Conservation (phyloP, 2,329 filamentous ascomycete species). For the Laburnicola sp. region DNA sequence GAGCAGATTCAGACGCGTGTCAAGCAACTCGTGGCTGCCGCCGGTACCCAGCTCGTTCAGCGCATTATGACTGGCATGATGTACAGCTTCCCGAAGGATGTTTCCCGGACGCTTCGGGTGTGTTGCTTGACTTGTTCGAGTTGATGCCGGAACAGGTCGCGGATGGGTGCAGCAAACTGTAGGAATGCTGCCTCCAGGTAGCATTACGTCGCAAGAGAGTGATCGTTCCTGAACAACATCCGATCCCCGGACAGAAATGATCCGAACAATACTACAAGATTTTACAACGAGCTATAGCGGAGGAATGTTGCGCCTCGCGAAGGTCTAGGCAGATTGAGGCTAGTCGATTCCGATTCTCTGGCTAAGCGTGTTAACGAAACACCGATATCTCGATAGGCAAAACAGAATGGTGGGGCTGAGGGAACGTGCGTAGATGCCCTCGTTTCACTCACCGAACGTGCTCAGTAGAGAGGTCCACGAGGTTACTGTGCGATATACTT, state of each 20-base stretch:
- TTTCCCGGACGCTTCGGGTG: constrained; percentile 90
- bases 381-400: too few species aligned
- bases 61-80: constrained; percentile 96
- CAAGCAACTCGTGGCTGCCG: constrained; percentile 67
- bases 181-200: constrained; percentile 75
- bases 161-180: constrained; percentile 84
- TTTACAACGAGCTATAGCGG: constrained; percentile 95
- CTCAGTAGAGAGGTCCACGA: background rate
- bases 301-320: constrained; percentile 95
- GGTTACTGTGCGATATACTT: constrained; percentile 6
- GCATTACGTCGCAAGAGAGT: constrained; percentile 73
- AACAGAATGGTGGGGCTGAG: background rate
- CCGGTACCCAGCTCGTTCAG: constrained; percentile 80
- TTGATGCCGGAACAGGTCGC: constrained; percentile 79
- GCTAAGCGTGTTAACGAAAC: constrained; percentile 31
- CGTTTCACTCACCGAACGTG: background rate
- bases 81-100: constrained; percentile 98
- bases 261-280: constrained; percentile 85
- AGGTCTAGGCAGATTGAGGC: constrained; percentile 87
- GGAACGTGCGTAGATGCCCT: background rate
- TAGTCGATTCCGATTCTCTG: constrained; percentile 76
- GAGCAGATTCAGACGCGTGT: constrained; percentile 73
- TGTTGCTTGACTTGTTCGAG: constrained; percentile 88
- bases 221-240: constrained; percentile 81
- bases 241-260: constrained; percentile 75